Evolutionary conservation across 2,329 filamentous ascomycete genomes (phyloP), one percentile per base, ranked within the genome.

Genomic region (Epichloe hybrida): DNA sequence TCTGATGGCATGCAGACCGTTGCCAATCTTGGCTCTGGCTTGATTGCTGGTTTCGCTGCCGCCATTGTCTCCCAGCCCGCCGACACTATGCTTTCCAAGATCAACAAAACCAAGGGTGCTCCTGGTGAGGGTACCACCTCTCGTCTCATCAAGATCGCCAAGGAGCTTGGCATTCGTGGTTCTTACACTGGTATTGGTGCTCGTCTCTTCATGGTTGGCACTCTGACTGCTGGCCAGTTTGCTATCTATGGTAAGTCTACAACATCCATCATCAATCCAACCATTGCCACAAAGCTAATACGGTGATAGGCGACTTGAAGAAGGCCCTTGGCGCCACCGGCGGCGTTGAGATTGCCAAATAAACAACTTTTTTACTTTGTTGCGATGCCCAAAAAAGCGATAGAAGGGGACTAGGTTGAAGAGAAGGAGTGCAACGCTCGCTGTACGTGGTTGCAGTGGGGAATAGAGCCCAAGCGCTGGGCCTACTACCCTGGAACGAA

Each of bases 11-110:
- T 77, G 62, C 86, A 91, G 76, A 94, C 88, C 59, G 72, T 73
- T 69, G 80, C 87, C 75, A 93, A 94, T 81, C 77, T 94, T 79
- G 69, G 69, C 60, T 69, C 70, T 53, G 70, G 70, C 69, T 65
- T 72, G 56, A 65, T 71, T 55, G 70, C 70, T 56, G 70, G 88
- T 85, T 88, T 94, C 74, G 88, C 87, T 63, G 88, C 88, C 62
- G 88, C 88, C 66, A 68, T 91, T 62, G 79, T 94, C 67, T 94
- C 88, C 56, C 88, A 94, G 76, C 88, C 88, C 61, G 88, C 88
- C 68, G 88, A 94, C 70, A 94, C 88, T 66, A 94, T 94, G 88
- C 83, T 94, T 58, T 86, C 80, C 74, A 93, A 91, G 81, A 93
- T 94, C 79, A 94, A 94, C 85, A 93, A 93, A 85, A 88, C 85